Percentiles rank a stretch among this genome's conserved stretches.
Evolutionary conservation across 768 basidiomycete genomes (phyloP).

Genomic region (Lactifluus piperatus): DNA sequence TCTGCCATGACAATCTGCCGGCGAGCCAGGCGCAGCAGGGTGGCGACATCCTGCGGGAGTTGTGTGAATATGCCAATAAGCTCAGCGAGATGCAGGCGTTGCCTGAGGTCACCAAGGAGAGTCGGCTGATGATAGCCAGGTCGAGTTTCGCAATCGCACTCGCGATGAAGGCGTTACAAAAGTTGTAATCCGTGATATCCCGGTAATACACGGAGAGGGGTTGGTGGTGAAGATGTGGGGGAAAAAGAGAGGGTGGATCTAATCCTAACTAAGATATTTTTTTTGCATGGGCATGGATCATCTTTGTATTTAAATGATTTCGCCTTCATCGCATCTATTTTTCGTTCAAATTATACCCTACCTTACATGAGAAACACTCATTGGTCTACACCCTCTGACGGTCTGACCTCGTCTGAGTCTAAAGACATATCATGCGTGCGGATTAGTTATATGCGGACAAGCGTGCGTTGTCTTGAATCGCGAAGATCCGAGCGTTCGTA

Average conservation of each 20-base stretch:
- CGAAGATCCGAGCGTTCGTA: no score
- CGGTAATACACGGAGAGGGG: not conserved
- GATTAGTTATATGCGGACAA: no score
- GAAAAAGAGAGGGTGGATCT: not conserved
- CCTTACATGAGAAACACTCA: slow-evolving; percentile 51
- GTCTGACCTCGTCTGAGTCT: no score
- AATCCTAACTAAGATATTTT: not conserved
- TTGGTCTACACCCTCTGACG: no score
- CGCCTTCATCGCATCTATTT: slow-evolving; percentile 8
- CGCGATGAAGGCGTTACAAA: slow-evolving; percentile 89
- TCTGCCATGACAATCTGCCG: slow-evolving; percentile 89
- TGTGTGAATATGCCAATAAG: slow-evolving; percentile 83
- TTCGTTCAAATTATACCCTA: not conserved
- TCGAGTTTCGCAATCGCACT: slow-evolving; percentile 96
- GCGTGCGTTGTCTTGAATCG: no score
- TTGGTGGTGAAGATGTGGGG: not conserved
- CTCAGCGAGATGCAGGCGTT: slow-evolving; percentile 83
- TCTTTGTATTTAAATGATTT: slow-evolving; percentile 7
- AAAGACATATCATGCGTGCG: no score
- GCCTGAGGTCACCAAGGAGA: slow-evolving; percentile 82
- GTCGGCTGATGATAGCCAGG: slow-evolving; percentile 91
- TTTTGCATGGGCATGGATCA: slow-evolving; percentile 7
- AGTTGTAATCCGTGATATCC: slow-evolving; percentile 39
- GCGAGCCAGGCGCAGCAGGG: slow-evolving; percentile 61
- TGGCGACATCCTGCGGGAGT: slow-evolving; percentile 65